Base-by-base conservation (phyloP, 2,329 filamentous ascomycete genomes). In the Drechslerella coelobrocha region DNA sequence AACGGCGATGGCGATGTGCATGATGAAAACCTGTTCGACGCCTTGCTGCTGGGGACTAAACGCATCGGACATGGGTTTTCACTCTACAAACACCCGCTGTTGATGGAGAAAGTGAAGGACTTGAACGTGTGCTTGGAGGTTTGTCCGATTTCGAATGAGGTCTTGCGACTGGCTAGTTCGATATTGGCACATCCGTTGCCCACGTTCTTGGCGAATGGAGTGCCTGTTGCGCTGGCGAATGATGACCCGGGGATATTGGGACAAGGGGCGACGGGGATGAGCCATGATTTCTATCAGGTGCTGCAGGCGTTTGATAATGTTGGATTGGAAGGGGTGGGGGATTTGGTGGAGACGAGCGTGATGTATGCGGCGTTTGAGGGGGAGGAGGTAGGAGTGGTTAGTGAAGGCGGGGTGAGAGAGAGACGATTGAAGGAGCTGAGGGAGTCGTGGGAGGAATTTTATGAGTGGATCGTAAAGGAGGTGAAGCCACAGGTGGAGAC, bases 251-350 rank as follows among this genome's bases (percentile, higher is more conserved):
- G 89, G 0, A 91, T 97, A 76, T 83, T 96, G 4, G 92, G 92
- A 7, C 90, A 96, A 76, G 90, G 90, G 63, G 86, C 84, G 5
- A 89, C 87, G 24, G 91, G 91, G 37, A 88, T 94, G 84, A 93
- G 89, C 1, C 90, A 96, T 79, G 92, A 97, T 79, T 96, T 96
- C 79, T 97, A 91, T 91, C 91, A 96, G 79, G 89, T 90, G 0
- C 81, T 97, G 19, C 92, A 96, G 79, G 92, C 90, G 0, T 94
- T 92, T 86, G 89, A 96, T 68, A 96, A 95, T 76, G 84, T 97
- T 12, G 94, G 92, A 0, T 83, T 97, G 1, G 91, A 90, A 9
- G 93, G 92, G 0, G 80, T 97, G 56, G 93, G 89, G 0, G 89
- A 88, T 63, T 83, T 99, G 75, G 93, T 92, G 0, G 92, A 97